These are phyloP conservation scores for Podosphaera xanthii DNA, from an alignment of 2,329 filamentous ascomycete species.

Conservation along the genomic window DNA sequence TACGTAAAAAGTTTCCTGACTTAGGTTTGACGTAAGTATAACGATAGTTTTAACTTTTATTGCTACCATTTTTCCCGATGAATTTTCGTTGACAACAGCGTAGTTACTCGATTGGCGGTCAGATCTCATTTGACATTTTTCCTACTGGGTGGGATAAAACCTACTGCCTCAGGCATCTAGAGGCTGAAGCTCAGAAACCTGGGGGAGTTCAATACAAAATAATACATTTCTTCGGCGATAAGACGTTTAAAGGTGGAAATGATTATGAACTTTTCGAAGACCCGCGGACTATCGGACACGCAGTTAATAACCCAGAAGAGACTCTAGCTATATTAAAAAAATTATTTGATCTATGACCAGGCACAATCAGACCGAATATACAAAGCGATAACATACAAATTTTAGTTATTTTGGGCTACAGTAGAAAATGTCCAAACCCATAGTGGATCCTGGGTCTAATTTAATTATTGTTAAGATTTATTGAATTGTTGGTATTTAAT, in stretches of 20 bases:
- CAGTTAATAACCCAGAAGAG: constrained; percentile 61
- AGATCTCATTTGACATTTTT: constrained; percentile 98
- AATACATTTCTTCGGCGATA: constrained; percentile 97
- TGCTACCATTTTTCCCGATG: background rate
- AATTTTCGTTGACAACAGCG: background rate
- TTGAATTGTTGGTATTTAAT: too few relatives aligned
- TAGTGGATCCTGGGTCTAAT: too few relatives aligned
- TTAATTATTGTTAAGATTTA: too few relatives aligned
- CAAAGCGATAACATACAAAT: too few relatives aligned
- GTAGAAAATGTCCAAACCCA: too few relatives aligned
- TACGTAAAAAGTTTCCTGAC: constrained; percentile 65
- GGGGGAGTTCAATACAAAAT: constrained; percentile 59
- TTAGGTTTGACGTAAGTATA: constrained; percentile 55
- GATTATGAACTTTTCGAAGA: constrained; percentile 89
- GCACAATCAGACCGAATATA: too few relatives aligned
- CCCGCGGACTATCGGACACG: constrained; percentile 60
- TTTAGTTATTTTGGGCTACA: too few relatives aligned
- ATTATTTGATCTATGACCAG: constrained; percentile 41
- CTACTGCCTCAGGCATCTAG: constrained; percentile 76
- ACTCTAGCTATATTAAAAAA: constrained; percentile 62
- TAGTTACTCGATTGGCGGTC: constrained; percentile 82
- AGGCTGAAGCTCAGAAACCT: constrained; percentile 48
- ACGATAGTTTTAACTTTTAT: background rate
- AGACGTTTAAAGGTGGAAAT: constrained; percentile 75
- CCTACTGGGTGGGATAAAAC: constrained; percentile 96